Conservation (phyloP, 306 rosid genomes). For the Crotalaria pallida region DNA sequence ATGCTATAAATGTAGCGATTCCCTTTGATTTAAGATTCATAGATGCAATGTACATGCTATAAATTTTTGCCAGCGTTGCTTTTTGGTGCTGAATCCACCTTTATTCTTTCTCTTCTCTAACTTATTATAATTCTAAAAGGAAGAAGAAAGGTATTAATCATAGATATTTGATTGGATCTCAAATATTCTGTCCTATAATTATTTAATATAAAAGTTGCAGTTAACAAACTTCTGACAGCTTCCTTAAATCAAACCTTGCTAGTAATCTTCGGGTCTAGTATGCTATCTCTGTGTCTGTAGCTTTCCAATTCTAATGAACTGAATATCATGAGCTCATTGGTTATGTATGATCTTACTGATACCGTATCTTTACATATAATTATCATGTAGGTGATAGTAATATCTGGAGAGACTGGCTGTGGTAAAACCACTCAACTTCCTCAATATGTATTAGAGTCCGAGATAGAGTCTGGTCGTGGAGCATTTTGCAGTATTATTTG, state of each 20-base stretch:
- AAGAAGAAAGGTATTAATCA: too few species aligned
- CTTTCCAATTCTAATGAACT: conserved; percentile 12
- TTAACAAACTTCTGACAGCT: background rate
- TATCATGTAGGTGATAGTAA: conserved; percentile 51
- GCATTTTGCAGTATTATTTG: conserved; percentile 86
- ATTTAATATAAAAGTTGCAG: conserved; percentile 6
- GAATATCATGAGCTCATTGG: conserved; percentile 1
- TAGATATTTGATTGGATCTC: too few species aligned
- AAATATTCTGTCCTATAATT: background rate
- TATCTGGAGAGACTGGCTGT: conserved; percentile 99
- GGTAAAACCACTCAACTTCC: conserved; percentile 99
- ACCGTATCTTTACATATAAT: conserved; percentile 17
- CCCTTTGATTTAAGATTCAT: conserved; percentile 3
- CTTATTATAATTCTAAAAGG: too few species aligned
- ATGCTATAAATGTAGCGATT: background rate
- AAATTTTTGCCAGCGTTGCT: background rate
- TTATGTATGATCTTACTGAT: conserved; percentile 5
- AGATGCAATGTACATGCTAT: background rate
- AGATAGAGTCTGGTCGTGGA: conserved; percentile 76
- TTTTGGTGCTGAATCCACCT: too few species aligned
- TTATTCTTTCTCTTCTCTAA: too few species aligned
- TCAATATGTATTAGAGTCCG: conserved; percentile 89
- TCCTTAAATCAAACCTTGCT: conserved; percentile 1
- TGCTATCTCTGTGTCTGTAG: background rate
- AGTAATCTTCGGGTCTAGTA: background rate